These are phyloP conservation scores for Nigrospora oryzae DNA, from an alignment of 2,329 filamentous ascomycete genomes.

Conservation along the genomic window DNA sequence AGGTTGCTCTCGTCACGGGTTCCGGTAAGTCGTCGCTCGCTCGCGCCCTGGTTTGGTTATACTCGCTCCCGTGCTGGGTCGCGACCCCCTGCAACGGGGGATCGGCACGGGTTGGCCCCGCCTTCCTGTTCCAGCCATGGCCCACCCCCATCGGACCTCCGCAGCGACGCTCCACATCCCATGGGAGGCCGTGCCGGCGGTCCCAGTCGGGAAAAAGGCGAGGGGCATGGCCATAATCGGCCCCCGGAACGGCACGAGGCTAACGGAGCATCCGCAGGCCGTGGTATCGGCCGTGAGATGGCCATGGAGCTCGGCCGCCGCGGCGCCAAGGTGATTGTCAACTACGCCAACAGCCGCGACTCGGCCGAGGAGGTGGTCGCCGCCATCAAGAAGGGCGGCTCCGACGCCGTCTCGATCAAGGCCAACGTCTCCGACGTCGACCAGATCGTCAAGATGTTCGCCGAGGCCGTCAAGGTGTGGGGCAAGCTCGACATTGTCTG, in stretches of 20 bases:
- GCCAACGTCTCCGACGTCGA: conserved; percentile 59
- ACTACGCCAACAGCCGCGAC: conserved; percentile 57
- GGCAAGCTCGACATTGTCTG: conserved; percentile 62
- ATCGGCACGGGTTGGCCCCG: neutral
- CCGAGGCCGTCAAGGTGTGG: conserved; percentile 52
- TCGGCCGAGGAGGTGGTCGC: conserved; percentile 59
- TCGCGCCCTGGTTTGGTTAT: neutral
- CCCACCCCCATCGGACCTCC: conserved; percentile 5
- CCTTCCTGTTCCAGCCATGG: neutral
- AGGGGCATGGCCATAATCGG: neutral
- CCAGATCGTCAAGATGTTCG: conserved; percentile 56
- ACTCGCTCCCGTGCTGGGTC: neutral
- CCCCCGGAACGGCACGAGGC: too few species aligned
- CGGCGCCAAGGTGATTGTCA: conserved; percentile 58
- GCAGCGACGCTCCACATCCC: neutral
- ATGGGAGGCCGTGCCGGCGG: neutral
- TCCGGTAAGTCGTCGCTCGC: conserved; percentile 22
- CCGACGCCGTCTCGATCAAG: conserved; percentile 55
- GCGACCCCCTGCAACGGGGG: neutral
- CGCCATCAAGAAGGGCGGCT: conserved; percentile 55
- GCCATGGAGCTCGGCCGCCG: conserved; percentile 56
- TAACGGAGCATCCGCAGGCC: conserved; percentile 27
- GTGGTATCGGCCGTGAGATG: conserved; percentile 60
- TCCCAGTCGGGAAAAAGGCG: neutral
- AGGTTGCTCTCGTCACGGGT: conserved; percentile 28